These are phyloP conservation scores for bread wheat (Triticum aestivum) DNA, from an alignment of 176 grass and related monocot species.

Conservation along the genomic window DNA sequence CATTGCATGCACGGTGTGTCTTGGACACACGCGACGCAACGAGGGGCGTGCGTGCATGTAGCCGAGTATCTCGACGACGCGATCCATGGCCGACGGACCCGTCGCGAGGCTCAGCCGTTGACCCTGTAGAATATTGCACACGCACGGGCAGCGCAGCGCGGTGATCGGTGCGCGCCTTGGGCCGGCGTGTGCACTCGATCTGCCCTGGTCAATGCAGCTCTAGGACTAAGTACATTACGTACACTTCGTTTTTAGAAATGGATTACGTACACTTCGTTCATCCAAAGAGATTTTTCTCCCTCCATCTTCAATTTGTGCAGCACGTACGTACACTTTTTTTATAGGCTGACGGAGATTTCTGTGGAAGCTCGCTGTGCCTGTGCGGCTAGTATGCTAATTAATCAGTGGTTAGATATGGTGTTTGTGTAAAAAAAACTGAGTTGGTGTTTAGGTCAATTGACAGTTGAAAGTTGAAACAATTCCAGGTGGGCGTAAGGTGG, in stretches of 20 bases:
- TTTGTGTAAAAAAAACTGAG: no score
- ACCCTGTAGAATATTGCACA: conserved; percentile 30
- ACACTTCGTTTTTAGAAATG: no score
- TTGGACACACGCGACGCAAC: background rate
- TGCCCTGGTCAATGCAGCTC: conserved; percentile 33
- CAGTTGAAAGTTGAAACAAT: background rate
- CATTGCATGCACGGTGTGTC: conserved; percentile 19
- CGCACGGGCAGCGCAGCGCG: conserved; percentile 26
- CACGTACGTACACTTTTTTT: background rate
- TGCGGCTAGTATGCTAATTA: no score
- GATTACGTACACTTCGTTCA: no score
- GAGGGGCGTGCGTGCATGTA: conserved; percentile 5
- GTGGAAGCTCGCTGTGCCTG: background rate
- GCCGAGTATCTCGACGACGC: conserved; percentile 22
- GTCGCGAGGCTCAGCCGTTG: conserved; percentile 17
- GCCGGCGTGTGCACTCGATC: background rate
- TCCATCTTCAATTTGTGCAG: no score
- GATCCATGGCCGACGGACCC: conserved; percentile 24
- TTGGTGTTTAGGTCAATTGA: background rate
- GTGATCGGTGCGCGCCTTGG: background rate
- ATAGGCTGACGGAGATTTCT: background rate
- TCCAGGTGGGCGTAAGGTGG: background rate
- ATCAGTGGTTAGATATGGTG: no score
- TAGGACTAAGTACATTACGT: no score
- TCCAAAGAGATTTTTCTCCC: no score